Evolutionary conservation across 129 eudicot species (phyloP).

Genomic region (carrot (Daucus carota)): DH1_v3.0 NC_030381.2:46732001-46732500

Average conservation of each 20-base stretch:
- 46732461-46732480: background rate
- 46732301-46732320: background rate
- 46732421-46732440: constrained; percentile 1
- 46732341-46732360: background rate
- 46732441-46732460: background rate
- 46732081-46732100: background rate
- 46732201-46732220: background rate
- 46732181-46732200: background rate
- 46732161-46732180: background rate
- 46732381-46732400: background rate
- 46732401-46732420: background rate
- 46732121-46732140: background rate
- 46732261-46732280: background rate
- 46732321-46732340: background rate
- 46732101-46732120: background rate
- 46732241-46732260: background rate
- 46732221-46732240: background rate
- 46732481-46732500: background rate
- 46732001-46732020: background rate
- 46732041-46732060: background rate
- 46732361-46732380: background rate
- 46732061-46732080: background rate
- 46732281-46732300: background rate
- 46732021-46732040: background rate
- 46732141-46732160: background rate